Evolutionary conservation across 2,329 filamentous ascomycete genomes (phyloP).

Genomic region (Niveomyces coronatus): DNA sequence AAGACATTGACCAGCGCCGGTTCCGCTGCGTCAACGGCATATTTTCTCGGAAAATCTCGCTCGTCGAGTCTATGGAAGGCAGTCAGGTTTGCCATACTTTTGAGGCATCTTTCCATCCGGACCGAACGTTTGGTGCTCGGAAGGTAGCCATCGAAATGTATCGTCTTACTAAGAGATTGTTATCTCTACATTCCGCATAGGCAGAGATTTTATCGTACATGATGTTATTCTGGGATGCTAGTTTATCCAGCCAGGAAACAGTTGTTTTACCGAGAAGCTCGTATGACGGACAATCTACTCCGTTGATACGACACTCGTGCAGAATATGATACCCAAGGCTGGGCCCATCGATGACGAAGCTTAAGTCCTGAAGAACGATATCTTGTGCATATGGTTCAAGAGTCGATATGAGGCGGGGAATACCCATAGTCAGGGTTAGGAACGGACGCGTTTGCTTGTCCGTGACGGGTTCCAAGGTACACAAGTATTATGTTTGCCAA

Average conservation of each 20-base stretch:
- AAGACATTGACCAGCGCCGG: constrained; percentile 15
- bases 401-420: constrained; percentile 43
- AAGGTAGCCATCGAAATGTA: constrained; percentile 81
- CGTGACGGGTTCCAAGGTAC: no score
- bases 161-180: constrained; percentile 40
- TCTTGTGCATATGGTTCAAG: constrained; percentile 41
- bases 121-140: constrained; percentile 55
- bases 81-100: constrained; percentile 44
- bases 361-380: constrained; percentile 29
- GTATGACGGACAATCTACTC: constrained; percentile 51
- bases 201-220: constrained; percentile 41
- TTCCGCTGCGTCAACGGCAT: constrained; percentile 12
- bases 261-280: constrained; percentile 48
- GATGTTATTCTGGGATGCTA: constrained; percentile 43
- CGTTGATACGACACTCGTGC: constrained; percentile 40
- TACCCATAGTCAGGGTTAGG: constrained; percentile 38
- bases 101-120: constrained; percentile 50
- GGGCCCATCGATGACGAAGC: constrained; percentile 63
- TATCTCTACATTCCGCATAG: constrained; percentile 11
- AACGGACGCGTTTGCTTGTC: no score
- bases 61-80: constrained; percentile 29
- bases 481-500: no score
- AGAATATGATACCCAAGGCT: constrained; percentile 67
- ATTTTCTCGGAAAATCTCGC: constrained; percentile 16
- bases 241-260: constrained; percentile 50